Percentiles rank a stretch among this genome's conserved stretches.
Conservation (phyloP, 768 basidiomycete species). For the Rhodocollybia butyracea region DNA sequence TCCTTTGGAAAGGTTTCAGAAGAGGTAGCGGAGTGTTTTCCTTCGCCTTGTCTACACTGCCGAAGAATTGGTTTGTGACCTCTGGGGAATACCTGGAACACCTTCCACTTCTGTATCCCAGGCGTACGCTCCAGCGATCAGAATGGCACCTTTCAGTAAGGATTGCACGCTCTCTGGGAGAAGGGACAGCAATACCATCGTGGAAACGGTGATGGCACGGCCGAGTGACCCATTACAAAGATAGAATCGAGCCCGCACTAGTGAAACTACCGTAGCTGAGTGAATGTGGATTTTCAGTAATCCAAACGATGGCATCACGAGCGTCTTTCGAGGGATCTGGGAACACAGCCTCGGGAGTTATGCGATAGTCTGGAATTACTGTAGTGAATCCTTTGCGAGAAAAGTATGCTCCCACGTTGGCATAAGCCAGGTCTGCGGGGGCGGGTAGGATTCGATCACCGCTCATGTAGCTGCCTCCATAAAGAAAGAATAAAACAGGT, state of each 20-base stretch:
- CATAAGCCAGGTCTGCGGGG: constrained; percentile 49
- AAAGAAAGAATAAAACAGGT: constrained; percentile 60
- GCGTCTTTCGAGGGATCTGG: constrained; percentile 56
- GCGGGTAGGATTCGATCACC: constrained; percentile 35
- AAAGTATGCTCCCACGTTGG: constrained; percentile 60
- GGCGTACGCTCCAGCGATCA: constrained; percentile 45
- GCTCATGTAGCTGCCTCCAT: constrained; percentile 60
- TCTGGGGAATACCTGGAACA: constrained; percentile 21
- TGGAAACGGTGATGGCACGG: constrained; percentile 47
- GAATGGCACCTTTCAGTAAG: constrained; percentile 42
- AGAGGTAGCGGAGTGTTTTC: constrained; percentile 40
- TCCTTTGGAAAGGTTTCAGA: constrained; percentile 32
- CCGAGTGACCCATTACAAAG: constrained; percentile 59
- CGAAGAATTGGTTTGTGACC: constrained; percentile 35
- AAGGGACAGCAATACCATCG: constrained; percentile 37
- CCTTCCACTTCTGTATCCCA: constrained; percentile 23
- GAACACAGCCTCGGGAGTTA: constrained; percentile 54
- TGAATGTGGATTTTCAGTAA: constrained; percentile 31
- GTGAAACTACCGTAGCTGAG: constrained; percentile 27
- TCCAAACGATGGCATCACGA: constrained; percentile 58
- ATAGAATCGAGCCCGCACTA: constrained; percentile 35
- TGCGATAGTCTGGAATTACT: constrained; percentile 68
- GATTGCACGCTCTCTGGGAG: constrained; percentile 28
- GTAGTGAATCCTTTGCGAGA: constrained; percentile 55
- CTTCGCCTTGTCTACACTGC: constrained; percentile 30